Conservation (phyloP, 495 filamentous ascomycete species). For the Penicillium lividum region DNA sequence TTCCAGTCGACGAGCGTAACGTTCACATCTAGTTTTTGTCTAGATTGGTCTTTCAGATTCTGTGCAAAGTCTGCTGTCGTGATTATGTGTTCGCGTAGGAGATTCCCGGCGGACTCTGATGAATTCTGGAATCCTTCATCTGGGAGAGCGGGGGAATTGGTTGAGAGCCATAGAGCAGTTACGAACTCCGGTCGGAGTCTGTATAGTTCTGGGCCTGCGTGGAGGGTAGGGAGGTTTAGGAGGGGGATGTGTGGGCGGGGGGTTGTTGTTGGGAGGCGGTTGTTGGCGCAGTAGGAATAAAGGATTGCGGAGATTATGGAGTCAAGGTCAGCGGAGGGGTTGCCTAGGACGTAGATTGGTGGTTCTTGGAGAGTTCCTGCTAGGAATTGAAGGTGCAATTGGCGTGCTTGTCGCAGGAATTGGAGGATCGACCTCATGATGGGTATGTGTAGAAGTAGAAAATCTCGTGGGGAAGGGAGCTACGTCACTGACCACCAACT, state of each 20-base stretch:
- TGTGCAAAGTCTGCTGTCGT: slow-evolving; percentile 44
- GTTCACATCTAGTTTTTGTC: slow-evolving; percentile 30
- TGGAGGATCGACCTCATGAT: slow-evolving; percentile 34
- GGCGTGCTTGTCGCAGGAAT: slow-evolving; percentile 41
- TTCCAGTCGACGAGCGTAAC: slow-evolving; percentile 89
- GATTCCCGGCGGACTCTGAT: slow-evolving; percentile 27
- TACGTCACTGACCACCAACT: neutral
- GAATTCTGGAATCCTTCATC: slow-evolving; percentile 34
- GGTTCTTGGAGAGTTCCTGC: slow-evolving; percentile 30
- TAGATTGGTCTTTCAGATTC: slow-evolving; percentile 16
- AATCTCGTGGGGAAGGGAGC: neutral
- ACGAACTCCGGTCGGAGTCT: slow-evolving; percentile 77
- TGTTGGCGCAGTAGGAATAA: slow-evolving; percentile 74
- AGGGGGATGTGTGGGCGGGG: slow-evolving; percentile 73
- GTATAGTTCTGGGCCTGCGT: slow-evolving; percentile 56
- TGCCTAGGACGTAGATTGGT: slow-evolving; percentile 50
- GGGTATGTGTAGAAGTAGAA: neutral
- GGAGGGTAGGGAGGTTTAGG: slow-evolving; percentile 66
- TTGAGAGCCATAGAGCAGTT: slow-evolving; percentile 43
- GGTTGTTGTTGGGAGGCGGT: slow-evolving; percentile 43
- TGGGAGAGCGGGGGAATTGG: slow-evolving; percentile 28
- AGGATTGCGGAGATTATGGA: slow-evolving; percentile 85
- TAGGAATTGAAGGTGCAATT: slow-evolving; percentile 36
- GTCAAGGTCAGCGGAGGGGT: slow-evolving; percentile 73
- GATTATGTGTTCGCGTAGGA: slow-evolving; percentile 45